Evolutionary conservation across 352 stramenopile genomes (phyloP).

Genomic region (Pythium inflatum): DNA sequence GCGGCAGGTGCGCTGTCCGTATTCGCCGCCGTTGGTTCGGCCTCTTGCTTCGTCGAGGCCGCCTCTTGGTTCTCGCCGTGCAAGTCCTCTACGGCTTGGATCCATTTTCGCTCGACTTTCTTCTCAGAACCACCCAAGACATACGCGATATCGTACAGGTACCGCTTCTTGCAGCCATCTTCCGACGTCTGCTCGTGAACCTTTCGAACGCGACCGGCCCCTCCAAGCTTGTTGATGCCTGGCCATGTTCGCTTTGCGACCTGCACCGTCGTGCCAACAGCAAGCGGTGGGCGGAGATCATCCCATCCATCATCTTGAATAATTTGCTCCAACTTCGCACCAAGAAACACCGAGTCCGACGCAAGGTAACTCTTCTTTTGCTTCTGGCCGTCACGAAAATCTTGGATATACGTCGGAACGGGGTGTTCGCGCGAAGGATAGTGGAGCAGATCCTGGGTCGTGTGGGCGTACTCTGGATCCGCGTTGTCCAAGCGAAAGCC

Average conservation of each 20-base stretch:
- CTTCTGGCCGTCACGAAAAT: constrained; percentile 55
- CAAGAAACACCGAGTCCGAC: constrained; percentile 58
- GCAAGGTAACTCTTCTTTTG: constrained; percentile 55
- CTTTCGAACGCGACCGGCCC: constrained; percentile 67
- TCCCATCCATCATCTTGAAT: constrained; percentile 48
- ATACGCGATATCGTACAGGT: constrained; percentile 76
- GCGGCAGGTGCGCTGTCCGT: not conserved
- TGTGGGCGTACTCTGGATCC: constrained; percentile 18
- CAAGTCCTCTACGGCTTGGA: constrained; percentile 56
- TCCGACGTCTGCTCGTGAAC: constrained; percentile 49
- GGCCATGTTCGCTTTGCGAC: constrained; percentile 85
- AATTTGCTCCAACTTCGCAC: constrained; percentile 42
- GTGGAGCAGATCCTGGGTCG: constrained; percentile 13
- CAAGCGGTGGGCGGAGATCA: constrained; percentile 44
- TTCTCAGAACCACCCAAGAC: constrained; percentile 77
- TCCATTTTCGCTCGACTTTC: constrained; percentile 81
- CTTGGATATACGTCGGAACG: constrained; percentile 47
- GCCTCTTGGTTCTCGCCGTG: constrained; percentile 23
- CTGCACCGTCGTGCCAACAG: constrained; percentile 63
- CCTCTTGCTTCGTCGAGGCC: constrained; percentile 20
- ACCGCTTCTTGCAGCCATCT: constrained; percentile 41
- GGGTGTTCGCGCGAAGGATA: constrained; percentile 39
- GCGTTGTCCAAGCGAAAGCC: constrained; percentile 18
- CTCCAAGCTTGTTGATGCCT: constrained; percentile 87
- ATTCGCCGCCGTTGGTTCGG: not conserved